phyloP scores from a whole-genome alignment of 495 filamentous ascomycete genomes.

The Annulohypoxylon nitens region DNA sequence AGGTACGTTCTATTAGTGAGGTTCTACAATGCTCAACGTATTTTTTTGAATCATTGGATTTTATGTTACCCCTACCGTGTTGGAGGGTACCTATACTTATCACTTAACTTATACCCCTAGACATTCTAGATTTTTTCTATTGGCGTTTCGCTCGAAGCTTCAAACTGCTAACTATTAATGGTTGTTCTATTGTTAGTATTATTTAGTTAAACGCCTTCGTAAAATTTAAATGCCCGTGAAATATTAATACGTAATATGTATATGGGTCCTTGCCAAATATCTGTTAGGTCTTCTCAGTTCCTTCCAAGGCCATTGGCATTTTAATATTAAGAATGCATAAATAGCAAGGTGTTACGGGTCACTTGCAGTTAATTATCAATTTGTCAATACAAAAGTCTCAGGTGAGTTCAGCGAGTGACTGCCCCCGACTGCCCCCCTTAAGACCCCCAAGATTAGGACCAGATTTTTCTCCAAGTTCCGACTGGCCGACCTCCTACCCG shows the following conservation, averaged over 20 bases:
- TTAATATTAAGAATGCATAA: constrained; percentile 2
- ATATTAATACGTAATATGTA: constrained; percentile 7
- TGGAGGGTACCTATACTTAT: no score
- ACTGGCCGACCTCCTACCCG: constrained; percentile 41
- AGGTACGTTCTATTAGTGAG: neutral
- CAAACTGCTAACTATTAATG: neutral
- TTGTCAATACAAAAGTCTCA: constrained; percentile 34
- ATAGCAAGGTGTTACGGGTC: constrained; percentile 25
- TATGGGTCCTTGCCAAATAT: neutral
- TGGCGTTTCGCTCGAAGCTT: neutral
- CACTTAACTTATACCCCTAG: neutral
- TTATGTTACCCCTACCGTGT: neutral
- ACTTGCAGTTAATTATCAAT: constrained; percentile 29
- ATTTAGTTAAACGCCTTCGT: neutral
- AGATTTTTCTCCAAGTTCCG: constrained; percentile 39
- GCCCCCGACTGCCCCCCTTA: constrained; percentile 4
- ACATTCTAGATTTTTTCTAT: constrained; percentile 4
- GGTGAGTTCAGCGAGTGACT: constrained; percentile 40
- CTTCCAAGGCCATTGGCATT: neutral
- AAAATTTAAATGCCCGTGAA: neutral
- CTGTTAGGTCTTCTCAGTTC: neutral
- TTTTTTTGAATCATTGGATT: no score
- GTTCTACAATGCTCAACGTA: no score
- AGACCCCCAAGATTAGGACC: neutral
- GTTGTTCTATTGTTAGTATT: neutral